Base-by-base conservation (phyloP, 108 stramenopile species). In the Cyclostephanos invisitatus region DNA sequence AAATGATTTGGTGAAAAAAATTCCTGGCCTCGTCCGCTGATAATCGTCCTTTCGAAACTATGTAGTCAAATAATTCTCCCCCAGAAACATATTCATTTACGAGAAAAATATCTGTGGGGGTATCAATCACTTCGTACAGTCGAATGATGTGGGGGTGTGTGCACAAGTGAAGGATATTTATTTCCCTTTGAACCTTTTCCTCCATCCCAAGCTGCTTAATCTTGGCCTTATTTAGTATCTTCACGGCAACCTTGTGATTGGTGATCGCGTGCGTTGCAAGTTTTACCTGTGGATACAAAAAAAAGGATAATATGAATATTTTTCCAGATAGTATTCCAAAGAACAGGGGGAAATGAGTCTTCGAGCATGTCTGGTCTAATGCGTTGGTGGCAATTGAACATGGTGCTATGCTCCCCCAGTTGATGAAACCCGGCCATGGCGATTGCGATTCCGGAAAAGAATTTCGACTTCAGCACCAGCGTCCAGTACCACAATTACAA, bases 31-130 rank as follows among this genome's bases (percentile, higher is more conserved):
- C 98, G 61, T 98, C 98, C 5, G 96, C 91, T 29, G 89, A 87
- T 25, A 98, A 85, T 8, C 98, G 88, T 58, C 97, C 97, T 68
- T 94, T 97, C 49, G 94, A 91, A 5, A 99, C 99, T 67, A 99
- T 98, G 75, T 99, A 97, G 82, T 99, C 98, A 82, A 99, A 99
- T 11, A 99, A 87, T 72, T 99, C 98, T 51, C 98, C 98, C n/a
- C 96, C 96, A 25, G 97, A 95, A 42, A 97, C 97, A 85, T 97
- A 98, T 86, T 98, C 99, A 83, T 97, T 98, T 21, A 99, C 97
- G 20, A 99, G 84, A 76, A 99, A 99, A 58, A 99, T 98, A 84
- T 99, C 98, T 3, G 97, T 98, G 8, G 98, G 99, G 2, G 98
- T 99, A 74, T 98, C 97, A 56, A 98, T 92, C 24, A 93, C 89